These are phyloP conservation scores for Rhizopus delemar DNA, from an alignment of 371 early-diverging fungal genomes.

Conservation along the genomic window DNA sequence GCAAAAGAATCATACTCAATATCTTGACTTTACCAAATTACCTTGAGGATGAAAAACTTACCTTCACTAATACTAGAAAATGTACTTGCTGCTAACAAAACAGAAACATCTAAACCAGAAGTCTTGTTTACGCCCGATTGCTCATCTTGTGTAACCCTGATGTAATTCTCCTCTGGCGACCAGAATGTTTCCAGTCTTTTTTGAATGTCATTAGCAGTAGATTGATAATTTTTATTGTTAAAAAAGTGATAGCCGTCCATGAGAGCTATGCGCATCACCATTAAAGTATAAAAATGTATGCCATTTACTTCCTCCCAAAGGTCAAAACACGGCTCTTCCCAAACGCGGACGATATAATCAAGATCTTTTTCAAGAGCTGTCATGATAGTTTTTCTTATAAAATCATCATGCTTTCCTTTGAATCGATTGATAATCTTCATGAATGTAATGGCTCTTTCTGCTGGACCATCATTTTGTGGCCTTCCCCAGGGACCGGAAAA, in stretches of 20 bases:
- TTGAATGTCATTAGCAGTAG: slow-evolving; percentile 26
- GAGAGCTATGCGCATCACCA: slow-evolving; percentile 69
- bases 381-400: background rate
- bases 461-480: slow-evolving; percentile 86
- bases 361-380: slow-evolving; percentile 50
- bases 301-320: slow-evolving; percentile 64
- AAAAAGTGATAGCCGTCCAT: slow-evolving; percentile 54
- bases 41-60: background rate
- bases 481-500: slow-evolving; percentile 63
- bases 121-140: slow-evolving; percentile 42
- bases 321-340: slow-evolving; percentile 50
- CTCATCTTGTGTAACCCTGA: slow-evolving; percentile 42
- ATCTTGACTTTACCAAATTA: too few relatives aligned
- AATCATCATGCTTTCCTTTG: slow-evolving; percentile 2
- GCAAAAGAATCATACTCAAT: too few relatives aligned
- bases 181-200: slow-evolving; percentile 48
- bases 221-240: background rate
- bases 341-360: slow-evolving; percentile 57
- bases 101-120: slow-evolving; percentile 61
- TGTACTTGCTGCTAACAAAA: slow-evolving; percentile 63
- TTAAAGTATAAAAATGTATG: slow-evolving; percentile 69
- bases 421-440: slow-evolving; percentile 47
- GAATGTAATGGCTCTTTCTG: slow-evolving; percentile 63
- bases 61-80: slow-evolving; percentile 32
- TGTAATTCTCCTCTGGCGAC: slow-evolving; percentile 30